Percentiles rank a stretch among this genome's conserved stretches.
Evolutionary conservation across 768 basidiomycete genomes (phyloP).

Genomic region (Trametes cinnabarina): DNA sequence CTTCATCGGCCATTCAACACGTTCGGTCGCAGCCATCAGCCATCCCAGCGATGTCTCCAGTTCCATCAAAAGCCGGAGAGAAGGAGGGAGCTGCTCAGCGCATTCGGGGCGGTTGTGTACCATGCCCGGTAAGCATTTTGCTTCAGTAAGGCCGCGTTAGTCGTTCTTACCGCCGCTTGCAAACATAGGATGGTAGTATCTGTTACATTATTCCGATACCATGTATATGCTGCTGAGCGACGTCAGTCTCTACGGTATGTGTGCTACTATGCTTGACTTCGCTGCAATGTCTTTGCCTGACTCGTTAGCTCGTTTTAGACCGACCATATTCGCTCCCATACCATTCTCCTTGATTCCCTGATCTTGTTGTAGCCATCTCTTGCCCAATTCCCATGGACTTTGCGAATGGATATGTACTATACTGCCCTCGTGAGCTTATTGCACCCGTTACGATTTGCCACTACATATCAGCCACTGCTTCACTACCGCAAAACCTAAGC

Average conservation of each 20-base stretch:
- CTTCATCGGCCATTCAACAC: background rate
- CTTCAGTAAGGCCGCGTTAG: background rate
- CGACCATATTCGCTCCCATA: too few species aligned
- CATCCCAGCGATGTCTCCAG: background rate
- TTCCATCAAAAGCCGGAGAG: background rate
- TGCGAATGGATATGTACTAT: too few species aligned
- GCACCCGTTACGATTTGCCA: too few species aligned
- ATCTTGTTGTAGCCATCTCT: too few species aligned
- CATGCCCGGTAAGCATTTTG: conserved; percentile 1
- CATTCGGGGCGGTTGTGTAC: conserved; percentile 3
- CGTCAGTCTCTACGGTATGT: background rate
- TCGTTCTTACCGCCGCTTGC: background rate
- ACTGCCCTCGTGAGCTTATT: too few species aligned
- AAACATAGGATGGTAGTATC: conserved; percentile 2
- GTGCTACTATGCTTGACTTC: too few species aligned
- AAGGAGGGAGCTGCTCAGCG: background rate
- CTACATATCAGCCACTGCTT: too few species aligned
- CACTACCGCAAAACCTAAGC: too few species aligned
- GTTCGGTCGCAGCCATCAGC: background rate
- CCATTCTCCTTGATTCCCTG: too few species aligned
- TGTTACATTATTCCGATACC: conserved; percentile 12
- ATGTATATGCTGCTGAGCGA: conserved; percentile 4
- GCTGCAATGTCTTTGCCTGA: too few species aligned
- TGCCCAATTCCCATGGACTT: too few species aligned
- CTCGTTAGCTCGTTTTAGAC: too few species aligned